Evolutionary conservation across 2,329 filamentous ascomycete genomes (phyloP).

Genomic region (Nemania sp.): DNA sequence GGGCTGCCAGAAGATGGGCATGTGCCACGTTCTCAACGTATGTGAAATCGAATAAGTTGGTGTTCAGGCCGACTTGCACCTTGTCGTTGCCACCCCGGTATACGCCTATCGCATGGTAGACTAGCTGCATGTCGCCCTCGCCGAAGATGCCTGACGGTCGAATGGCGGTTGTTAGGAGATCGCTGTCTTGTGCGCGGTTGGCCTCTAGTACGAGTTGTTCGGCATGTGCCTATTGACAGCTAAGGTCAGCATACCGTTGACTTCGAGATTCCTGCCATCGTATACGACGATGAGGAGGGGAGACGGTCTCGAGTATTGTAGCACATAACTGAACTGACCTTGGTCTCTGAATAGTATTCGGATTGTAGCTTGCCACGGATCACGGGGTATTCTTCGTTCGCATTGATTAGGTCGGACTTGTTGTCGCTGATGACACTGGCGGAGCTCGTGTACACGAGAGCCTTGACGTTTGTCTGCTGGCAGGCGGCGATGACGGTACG

Average conservation of each 20-base stretch:
- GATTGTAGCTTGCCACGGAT: conserved; percentile 77
- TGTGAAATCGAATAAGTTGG: conserved; percentile 73
- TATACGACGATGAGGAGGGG: background rate
- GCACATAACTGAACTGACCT: conserved; percentile 63
- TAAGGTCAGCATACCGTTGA: conserved; percentile 32
- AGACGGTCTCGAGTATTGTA: background rate
- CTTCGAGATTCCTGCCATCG: background rate
- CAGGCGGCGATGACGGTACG: conserved; percentile 80
- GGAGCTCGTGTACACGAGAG: conserved; percentile 90
- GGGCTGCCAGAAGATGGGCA: conserved; percentile 84
- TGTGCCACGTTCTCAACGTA: conserved; percentile 75
- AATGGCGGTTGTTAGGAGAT: conserved; percentile 81
- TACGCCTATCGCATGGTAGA: conserved; percentile 79
- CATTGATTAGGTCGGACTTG: conserved; percentile 80
- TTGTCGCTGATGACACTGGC: conserved; percentile 90
- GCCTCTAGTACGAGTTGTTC: conserved; percentile 83
- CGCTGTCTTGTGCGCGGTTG: conserved; percentile 68
- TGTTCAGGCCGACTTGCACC: conserved; percentile 81
- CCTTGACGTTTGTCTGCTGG: conserved; percentile 76
- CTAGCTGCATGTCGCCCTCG: conserved; percentile 83
- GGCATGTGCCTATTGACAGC: conserved; percentile 70
- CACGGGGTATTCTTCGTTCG: conserved; percentile 84
- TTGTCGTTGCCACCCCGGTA: conserved; percentile 76
- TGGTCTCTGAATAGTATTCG: conserved; percentile 92
- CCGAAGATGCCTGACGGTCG: conserved; percentile 92